Evolutionary conservation across 768 basidiomycete genomes (phyloP).

Genomic region (Butyriboletus loyo): DNA sequence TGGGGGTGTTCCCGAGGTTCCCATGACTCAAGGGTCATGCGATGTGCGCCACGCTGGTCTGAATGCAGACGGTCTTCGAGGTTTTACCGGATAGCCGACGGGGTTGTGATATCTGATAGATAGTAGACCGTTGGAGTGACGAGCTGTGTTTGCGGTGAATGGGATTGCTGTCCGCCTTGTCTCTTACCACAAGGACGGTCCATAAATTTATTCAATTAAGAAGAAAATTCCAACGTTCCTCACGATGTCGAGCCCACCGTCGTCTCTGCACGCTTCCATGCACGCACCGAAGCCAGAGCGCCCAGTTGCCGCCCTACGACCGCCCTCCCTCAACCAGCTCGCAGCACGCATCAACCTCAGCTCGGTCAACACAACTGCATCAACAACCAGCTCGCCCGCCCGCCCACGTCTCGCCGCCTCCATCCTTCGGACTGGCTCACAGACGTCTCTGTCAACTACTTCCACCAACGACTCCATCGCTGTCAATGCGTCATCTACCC

Average conservation of each 20-base stretch:
- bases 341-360: slow-evolving; percentile 70
- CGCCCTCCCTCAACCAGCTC: slow-evolving; percentile 78
- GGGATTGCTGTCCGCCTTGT: slow-evolving; percentile 10
- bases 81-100: background rate
- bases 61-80: background rate
- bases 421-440: slow-evolving; percentile 59
- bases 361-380: slow-evolving; percentile 15
- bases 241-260: slow-evolving; percentile 33
- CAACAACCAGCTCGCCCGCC: slow-evolving; percentile 29
- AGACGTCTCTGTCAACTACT: slow-evolving; percentile 50
- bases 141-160: background rate
- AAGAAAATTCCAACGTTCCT: slow-evolving; percentile 6
- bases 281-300: slow-evolving; percentile 40
- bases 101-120: too few species aligned
- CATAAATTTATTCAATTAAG: too few species aligned
- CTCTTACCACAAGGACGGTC: slow-evolving; percentile 6
- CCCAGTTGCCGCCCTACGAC: slow-evolving; percentile 36
- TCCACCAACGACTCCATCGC: slow-evolving; percentile 56
- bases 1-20: background rate
- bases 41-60: background rate
- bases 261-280: slow-evolving; percentile 29
- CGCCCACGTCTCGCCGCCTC: slow-evolving; percentile 77
- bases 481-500: slow-evolving; percentile 64
- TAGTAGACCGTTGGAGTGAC: background rate
- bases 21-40: background rate